phyloP scores from a whole-genome alignment of 176 grass and related monocot species.

The Eleusine indica region DNA sequence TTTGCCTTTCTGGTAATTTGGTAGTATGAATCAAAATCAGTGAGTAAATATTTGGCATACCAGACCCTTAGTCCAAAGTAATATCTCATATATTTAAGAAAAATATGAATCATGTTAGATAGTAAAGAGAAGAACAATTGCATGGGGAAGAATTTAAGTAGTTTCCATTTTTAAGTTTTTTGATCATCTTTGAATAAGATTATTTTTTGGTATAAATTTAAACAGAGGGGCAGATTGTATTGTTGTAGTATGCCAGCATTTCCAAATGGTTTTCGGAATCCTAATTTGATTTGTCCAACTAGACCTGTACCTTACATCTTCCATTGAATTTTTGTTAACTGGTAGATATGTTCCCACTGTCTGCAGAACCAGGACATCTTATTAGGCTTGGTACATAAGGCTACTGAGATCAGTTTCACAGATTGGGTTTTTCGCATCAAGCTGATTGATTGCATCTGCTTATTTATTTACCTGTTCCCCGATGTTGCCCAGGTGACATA shows the following conservation, averaged over 20 bases:
- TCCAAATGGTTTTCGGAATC: constrained; percentile 10
- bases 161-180: not conserved
- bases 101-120: constrained; percentile 5
- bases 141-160: constrained; percentile 1
- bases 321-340: constrained; percentile 28
- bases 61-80: constrained; percentile 2
- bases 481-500: constrained; percentile 68
- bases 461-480: constrained; percentile 77
- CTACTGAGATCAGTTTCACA: constrained; percentile 50
- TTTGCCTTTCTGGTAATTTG: constrained; percentile 5
- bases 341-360: constrained; percentile 43
- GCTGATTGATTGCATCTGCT: constrained; percentile 83
- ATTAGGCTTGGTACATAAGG: constrained; percentile 62
- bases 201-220: not conserved
- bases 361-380: constrained; percentile 63
- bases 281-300: constrained; percentile 11
- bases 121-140: not conserved
- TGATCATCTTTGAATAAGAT: not conserved
- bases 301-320: constrained; percentile 15
- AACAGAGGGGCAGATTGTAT: too few relatives aligned
- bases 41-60: not conserved
- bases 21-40: not conserved
- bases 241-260: not conserved
- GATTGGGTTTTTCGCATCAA: constrained; percentile 76
- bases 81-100: not conserved